Evolutionary conservation across 1,284 basidiomycete species (phyloP), one percentile per base, ranked within the genome.

Genomic region (Boletellus sp.): DNA sequence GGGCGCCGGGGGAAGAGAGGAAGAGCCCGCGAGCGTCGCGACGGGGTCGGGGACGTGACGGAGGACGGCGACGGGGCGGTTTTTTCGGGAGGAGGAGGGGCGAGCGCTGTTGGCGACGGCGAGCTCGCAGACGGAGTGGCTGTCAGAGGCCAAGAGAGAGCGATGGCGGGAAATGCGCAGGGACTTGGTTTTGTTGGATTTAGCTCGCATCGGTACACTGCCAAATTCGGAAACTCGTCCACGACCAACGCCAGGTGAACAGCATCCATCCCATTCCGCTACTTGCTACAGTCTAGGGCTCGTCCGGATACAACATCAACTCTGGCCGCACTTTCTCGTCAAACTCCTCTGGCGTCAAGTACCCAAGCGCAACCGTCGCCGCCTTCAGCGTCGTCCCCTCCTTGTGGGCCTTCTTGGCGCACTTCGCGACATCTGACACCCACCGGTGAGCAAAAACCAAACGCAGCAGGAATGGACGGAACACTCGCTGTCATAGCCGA

Each of bases 321-420:
- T 99, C 95, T 47, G 97, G 97, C 57, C 92, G 83, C 58, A 99
- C 97, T 73, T 93, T 92, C 69, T 84, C 76, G 74, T 99, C 95
- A 71, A 99, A 99, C 71, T 97, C 92, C 69, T 97, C 93, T 4
- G 85, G 78, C 1, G 89, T 89, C 64, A 99, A 72, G 71, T 92
- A 85, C 54, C 92, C 92, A 38, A 97, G 81, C 26, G 85, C 74
- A 33, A 98, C 86, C 8, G 94, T 94, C 39, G 96, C 93, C 74
- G 95, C 90, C 78, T 97, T 97, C 68, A 99, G 71, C 46, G 96
- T 99, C 45, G 88, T 91, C 22, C 95, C 97, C 73, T 99, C 94
- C 73, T 91, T 94, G 81, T 99, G 97, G 15, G 97, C 97, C 74
- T 99, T 99, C 83, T 99, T 99, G 38, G 97, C 97, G 60, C 92